Base-by-base conservation (phyloP, 495 filamentous ascomycete species). In the Halenospora varia region DNA sequence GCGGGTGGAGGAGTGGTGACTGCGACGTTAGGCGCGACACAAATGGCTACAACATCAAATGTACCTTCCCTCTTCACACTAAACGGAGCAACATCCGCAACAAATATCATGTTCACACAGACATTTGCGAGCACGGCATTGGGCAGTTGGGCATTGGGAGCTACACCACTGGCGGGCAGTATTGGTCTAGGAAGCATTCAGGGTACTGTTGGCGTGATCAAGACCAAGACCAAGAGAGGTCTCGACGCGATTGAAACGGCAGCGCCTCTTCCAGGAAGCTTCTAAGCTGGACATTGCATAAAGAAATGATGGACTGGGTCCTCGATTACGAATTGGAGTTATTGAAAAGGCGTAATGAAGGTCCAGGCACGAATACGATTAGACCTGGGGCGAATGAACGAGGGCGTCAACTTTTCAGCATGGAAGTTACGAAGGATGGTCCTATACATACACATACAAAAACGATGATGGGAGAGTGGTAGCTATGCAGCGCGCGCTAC, bases 71-170 rank as follows among this genome's bases (percentile, higher is more conserved):
- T 66, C 13, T 50, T 50, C 41, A 62, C 55, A 8, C n/a, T 63
- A 2, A 51, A 51, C 18, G 57, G 53, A 9, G 41, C 24, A 2
- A 61, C 57, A 18, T 56, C 18, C 10, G 58, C 26, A 41, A 42
- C 39, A 0, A 51, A 29, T 9, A 17, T 45, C 1, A 3, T 55
- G 9, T 62, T 57, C 25, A 67, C 65, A 15, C 55, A 62, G 50
- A 65, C 65, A 11, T 68, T 68, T 60, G 62, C 65, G 15, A 41
- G 48, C 0, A 65, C 62, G 18, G 56, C 62, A 8, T 26, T 68
- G 22, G 65, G 62, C 6, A 63, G 45, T 11, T 68, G 65, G 65
- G 44, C 9, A 13, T 51, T 68, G 29, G 63, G 63, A 10, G 17
- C 62, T 35, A 65, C 59, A 35, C 62, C 62, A 2, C 18, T 2